Conservation (phyloP, 495 filamentous ascomycete species). For the Xeromyces bisporus region DNA sequence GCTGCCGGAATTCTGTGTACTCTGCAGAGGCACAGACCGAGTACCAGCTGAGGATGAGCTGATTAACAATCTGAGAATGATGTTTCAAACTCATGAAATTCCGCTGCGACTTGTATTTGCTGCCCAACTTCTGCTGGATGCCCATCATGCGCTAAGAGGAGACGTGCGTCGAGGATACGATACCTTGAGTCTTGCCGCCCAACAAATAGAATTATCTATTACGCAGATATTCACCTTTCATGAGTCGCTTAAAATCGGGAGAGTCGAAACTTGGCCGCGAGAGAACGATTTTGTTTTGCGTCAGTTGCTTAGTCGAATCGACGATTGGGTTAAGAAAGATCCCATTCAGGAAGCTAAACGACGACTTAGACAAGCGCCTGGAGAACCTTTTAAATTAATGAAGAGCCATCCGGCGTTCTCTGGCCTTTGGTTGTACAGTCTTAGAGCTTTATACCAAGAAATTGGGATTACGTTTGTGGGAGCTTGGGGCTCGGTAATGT, state of each 20-base stretch:
- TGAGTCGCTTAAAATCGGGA: no score
- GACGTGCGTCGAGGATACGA: no score
- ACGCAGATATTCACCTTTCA: no score
- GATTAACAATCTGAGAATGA: constrained; percentile 14
- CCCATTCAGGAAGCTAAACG: neutral
- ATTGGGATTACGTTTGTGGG: constrained; percentile 13
- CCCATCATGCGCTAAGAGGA: no score
- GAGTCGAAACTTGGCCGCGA: no score
- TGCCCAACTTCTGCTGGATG: no score
- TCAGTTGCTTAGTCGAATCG: no score
- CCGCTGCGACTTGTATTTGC: no score
- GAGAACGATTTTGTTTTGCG: no score
- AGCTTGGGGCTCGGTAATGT: constrained; percentile 20
- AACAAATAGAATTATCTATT: no score
- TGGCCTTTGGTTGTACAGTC: constrained; percentile 16
- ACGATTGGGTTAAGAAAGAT: constrained; percentile 5
- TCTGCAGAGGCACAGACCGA: neutral
- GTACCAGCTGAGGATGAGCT: constrained; percentile 20
- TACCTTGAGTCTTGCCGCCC: no score
- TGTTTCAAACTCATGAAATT: constrained; percentile 9
- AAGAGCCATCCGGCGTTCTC: constrained; percentile 13
- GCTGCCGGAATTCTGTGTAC: constrained; percentile 12
- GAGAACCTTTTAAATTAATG: constrained; percentile 6
- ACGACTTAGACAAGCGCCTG: neutral
- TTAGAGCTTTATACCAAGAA: constrained; percentile 10